These are phyloP conservation scores for Apiotrichum brassicae DNA, from an alignment of 1,284 basidiomycete species.

Conservation along the genomic window DNA sequence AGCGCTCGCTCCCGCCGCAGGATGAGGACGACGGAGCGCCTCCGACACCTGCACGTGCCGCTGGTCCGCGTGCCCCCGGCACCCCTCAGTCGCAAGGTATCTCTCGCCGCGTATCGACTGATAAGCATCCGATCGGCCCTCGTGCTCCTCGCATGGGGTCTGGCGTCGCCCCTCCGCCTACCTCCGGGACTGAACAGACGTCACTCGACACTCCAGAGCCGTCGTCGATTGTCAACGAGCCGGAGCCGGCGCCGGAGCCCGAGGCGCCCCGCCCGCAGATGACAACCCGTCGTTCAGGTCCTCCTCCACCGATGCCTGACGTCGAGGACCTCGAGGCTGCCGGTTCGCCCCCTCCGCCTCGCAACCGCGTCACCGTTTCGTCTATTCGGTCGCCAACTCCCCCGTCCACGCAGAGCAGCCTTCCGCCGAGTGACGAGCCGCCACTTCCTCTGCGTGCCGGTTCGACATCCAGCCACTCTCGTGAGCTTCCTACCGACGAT, in stretches of 20 bases:
- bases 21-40: background rate
- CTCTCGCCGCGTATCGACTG: too few species aligned
- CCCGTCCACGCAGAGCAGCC: background rate
- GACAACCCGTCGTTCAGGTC: background rate
- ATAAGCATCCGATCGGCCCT: too few species aligned
- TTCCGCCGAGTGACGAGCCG: background rate
- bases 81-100: too few species aligned
- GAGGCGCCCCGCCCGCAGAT: background rate
- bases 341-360: slow-evolving; percentile 9
- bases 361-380: background rate
- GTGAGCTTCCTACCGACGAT: background rate
- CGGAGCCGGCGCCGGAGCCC: too few species aligned
- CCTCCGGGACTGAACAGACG: too few species aligned
- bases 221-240: too few species aligned
- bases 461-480: background rate
- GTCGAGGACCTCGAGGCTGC: slow-evolving; percentile 15
- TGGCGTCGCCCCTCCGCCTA: too few species aligned
- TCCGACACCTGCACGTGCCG: too few species aligned
- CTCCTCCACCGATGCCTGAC: slow-evolving; percentile 16
- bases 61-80: too few species aligned
- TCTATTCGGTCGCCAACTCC: background rate
- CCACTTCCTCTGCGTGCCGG: background rate
- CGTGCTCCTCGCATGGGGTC: too few species aligned
- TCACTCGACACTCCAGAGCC: too few species aligned
- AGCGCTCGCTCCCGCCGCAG: background rate